These are phyloP conservation scores for Planoprotostelium fungivorum DNA, from an alignment of 78 protist genomes.

Conservation along the genomic window DNA sequence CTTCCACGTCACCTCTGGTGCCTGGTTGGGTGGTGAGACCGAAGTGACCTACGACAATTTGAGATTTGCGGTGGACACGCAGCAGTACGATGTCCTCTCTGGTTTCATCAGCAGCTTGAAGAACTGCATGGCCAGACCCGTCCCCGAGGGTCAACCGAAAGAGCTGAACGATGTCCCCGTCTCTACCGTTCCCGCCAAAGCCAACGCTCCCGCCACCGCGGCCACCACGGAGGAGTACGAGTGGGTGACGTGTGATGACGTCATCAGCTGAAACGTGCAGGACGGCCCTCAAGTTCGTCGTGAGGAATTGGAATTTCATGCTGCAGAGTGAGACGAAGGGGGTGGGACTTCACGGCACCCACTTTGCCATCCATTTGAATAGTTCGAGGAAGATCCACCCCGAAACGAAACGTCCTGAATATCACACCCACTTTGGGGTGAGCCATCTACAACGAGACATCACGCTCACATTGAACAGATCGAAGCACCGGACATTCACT, in stretches of 20 bases:
- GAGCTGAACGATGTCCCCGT: not conserved
- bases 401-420: not conserved
- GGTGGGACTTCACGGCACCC: not conserved
- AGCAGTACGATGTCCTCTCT: not conserved
- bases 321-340: not conserved
- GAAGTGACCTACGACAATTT: not conserved
- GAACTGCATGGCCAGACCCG: not conserved
- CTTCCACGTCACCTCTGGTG: not conserved
- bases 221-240: not conserved
- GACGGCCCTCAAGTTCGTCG: not conserved
- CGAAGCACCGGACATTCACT: not conserved
- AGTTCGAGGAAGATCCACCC: not conserved
- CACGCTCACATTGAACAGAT: not conserved
- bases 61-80: not conserved
- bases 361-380: not conserved
- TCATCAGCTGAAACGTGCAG: not conserved
- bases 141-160: not conserved
- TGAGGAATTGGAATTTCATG: not conserved
- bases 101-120: not conserved
- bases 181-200: not conserved
- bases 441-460: not conserved
- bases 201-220: not conserved
- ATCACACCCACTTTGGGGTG: not conserved
- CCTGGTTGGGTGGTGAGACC: not conserved
- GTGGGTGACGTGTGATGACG: not conserved